These are phyloP conservation scores for Fragaria ananassa DNA, from an alignment of 306 rosid genomes.

Conservation along the genomic window DNA sequence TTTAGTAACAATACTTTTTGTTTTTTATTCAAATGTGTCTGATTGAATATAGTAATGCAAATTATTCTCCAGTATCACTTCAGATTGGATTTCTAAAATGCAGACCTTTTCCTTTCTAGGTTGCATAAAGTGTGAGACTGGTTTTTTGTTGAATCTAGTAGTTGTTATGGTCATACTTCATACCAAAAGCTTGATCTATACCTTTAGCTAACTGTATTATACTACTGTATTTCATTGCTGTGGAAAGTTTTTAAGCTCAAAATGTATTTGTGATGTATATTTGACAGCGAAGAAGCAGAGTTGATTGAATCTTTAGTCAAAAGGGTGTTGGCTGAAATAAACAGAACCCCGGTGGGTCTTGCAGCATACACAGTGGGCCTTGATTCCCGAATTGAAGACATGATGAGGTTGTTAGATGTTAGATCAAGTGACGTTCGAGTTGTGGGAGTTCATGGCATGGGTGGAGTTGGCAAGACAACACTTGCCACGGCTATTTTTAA, in stretches of 20 bases:
- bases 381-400: slow-evolving; percentile 35
- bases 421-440: slow-evolving; percentile 35
- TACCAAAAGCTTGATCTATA: background rate
- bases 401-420: slow-evolving; percentile 24
- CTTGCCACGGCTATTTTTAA: slow-evolving; percentile 52
- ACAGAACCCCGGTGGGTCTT: slow-evolving; percentile 42
- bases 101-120: background rate
- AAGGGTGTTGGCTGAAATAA: slow-evolving; percentile 31
- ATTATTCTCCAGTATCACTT: background rate
- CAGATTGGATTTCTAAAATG: background rate
- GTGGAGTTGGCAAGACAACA: slow-evolving; percentile 62
- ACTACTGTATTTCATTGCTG: background rate
- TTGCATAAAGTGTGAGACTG: background rate
- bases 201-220: background rate
- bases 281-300: slow-evolving; percentile 24
- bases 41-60: background rate
- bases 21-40: too few species aligned
- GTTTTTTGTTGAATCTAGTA: background rate
- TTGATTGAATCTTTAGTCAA: slow-evolving; percentile 29
- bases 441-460: slow-evolving; percentile 49
- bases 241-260: slow-evolving; percentile 4
- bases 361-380: slow-evolving; percentile 45
- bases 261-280: background rate
- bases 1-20: background rate
- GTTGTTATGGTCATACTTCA: background rate